Percentiles rank a stretch among this genome's conserved stretches.
phyloP scores from a whole-genome alignment of 2,329 filamentous ascomycete species.

The Fusarium ambrosium region DNA sequence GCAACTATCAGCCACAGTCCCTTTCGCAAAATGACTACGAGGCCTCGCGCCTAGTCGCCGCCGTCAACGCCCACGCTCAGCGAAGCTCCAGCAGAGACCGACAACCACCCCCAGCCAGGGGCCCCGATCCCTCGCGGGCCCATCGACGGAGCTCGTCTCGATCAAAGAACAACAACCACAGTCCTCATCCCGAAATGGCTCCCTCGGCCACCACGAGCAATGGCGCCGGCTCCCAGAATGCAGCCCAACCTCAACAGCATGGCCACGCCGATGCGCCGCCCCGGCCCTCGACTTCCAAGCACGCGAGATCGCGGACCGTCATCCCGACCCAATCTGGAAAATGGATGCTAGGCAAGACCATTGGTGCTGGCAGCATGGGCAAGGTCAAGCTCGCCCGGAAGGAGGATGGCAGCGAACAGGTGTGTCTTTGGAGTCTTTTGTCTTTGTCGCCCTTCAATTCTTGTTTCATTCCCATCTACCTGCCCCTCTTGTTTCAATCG shows the following conservation, averaged over 20 bases:
- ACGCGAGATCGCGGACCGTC: conserved; percentile 77
- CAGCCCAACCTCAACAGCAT: conserved; percentile 59
- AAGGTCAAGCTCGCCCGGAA: conserved; percentile 97
- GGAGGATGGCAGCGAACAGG: conserved; percentile 90
- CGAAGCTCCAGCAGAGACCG: conserved; percentile 76
- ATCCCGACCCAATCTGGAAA: conserved; percentile 92
- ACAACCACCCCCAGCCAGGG: conserved; percentile 61
- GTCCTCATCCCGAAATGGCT: conserved; percentile 61
- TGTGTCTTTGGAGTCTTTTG: conserved; percentile 56
- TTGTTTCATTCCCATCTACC: conserved; percentile 12
- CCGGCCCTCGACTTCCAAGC: conserved; percentile 59
- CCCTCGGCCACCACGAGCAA: conserved; percentile 66
- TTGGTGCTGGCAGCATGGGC: conserved; percentile 98
- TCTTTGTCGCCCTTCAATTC: not conserved
- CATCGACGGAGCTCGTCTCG: conserved; percentile 66
- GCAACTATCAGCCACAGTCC: conserved; percentile 58
- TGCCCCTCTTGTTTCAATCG: conserved; percentile 28
- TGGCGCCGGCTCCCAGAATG: conserved; percentile 65
- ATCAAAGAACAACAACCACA: conserved; percentile 55
- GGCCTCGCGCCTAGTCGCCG: conserved; percentile 73
- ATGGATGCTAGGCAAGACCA: conserved; percentile 96
- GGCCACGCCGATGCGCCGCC: conserved; percentile 53
- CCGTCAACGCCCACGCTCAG: conserved; percentile 61
- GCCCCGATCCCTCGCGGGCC: conserved; percentile 64
- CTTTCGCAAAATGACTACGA: conserved; percentile 79